Base-by-base conservation (phyloP, 192 early-diverging fungal genomes). In the Geosiphon pyriformis region DNA sequence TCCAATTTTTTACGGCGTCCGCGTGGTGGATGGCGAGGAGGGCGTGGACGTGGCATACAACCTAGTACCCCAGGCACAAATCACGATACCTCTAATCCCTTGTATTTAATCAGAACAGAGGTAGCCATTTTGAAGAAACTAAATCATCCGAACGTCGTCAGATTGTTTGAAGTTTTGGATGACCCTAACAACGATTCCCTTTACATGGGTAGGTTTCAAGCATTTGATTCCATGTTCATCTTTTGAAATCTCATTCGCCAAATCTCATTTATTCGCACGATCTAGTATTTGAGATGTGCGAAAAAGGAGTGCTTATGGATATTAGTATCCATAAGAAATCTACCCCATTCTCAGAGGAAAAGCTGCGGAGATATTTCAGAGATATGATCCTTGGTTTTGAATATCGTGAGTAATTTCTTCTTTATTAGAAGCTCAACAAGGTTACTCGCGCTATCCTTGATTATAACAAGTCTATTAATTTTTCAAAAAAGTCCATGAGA, bases 121-220 rank as follows among this genome's bases (percentile, higher is more conserved):
- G 82, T 98, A 31, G 96, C 94, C 8, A 90, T 99, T 23, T 79
- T 95, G 37, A 98, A 99, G 73, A 98, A 97, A 72, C 82, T 99
- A 10, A 76, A 91, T 61, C 96, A 99, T 70, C 78, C 74, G 1
- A 88, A 98, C 70, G 78, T 96, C 62, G 91, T 98, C 11, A 83
- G 85, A 58, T 75, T 99, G 23, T 89, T 85, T 69, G 96, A 98
- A 76, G 96, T 95, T 12, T 78, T 98, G 59, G 94, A 98, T 77
- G 93, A 96, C 71, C 83, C 91, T 0, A 78, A 82, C 26, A 84
- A 90, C 70, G 95, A 95, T 59, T 83, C 84, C 6, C 69, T 91
- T 31, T 91, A 89, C 71, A 85, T 92, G 79, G 78, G 78, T 84
- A 77, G 33, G 20, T 35, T 18, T 18, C 3, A 10, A 11, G 22